phyloP scores from a whole-genome alignment of 2,329 filamentous ascomycete genomes.

The Drechslerella stenobrocha region DNA sequence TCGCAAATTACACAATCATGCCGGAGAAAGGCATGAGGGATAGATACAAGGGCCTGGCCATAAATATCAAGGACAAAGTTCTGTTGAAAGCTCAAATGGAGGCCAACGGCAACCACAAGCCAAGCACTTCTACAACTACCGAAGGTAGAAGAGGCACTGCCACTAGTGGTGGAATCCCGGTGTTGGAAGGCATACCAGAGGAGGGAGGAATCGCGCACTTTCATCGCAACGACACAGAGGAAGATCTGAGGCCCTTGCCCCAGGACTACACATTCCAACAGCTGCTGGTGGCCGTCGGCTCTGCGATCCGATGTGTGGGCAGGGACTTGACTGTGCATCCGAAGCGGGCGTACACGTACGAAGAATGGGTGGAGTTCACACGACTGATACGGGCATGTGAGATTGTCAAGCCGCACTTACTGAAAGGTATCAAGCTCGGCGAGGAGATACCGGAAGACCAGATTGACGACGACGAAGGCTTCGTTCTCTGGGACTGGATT shows the following conservation, averaged over 20 bases:
- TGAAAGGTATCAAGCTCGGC: slow-evolving; percentile 58
- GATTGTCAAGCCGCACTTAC: slow-evolving; percentile 60
- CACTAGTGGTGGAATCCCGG: neutral
- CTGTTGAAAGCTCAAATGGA: neutral
- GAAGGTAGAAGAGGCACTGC: neutral
- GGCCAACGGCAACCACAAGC: neutral
- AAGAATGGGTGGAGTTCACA: slow-evolving; percentile 86
- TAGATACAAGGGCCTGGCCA: slow-evolving; percentile 12
- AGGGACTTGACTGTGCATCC: slow-evolving; percentile 55
- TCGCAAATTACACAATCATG: slow-evolving; percentile 69
- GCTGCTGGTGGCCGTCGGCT: slow-evolving; percentile 19
- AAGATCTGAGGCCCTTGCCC: slow-evolving; percentile 18
- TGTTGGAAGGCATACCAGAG: slow-evolving; percentile 2
- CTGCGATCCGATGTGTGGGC: slow-evolving; percentile 28
- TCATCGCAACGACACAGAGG: slow-evolving; percentile 5
- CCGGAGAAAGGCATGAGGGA: slow-evolving; percentile 59
- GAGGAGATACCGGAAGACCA: slow-evolving; percentile 35
- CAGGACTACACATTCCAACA: slow-evolving; percentile 41
- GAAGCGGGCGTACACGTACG: slow-evolving; percentile 71
- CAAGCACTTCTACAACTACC: neutral
- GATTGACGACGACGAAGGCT: slow-evolving; percentile 42
- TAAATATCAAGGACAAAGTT: neutral
- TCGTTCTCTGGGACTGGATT: slow-evolving; percentile 48
- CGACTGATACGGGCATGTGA: slow-evolving; percentile 63
- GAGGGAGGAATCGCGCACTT: neutral